Base-by-base conservation (phyloP, 2,329 filamentous ascomycete species). In the Botryosphaeria dothidea region DNA sequence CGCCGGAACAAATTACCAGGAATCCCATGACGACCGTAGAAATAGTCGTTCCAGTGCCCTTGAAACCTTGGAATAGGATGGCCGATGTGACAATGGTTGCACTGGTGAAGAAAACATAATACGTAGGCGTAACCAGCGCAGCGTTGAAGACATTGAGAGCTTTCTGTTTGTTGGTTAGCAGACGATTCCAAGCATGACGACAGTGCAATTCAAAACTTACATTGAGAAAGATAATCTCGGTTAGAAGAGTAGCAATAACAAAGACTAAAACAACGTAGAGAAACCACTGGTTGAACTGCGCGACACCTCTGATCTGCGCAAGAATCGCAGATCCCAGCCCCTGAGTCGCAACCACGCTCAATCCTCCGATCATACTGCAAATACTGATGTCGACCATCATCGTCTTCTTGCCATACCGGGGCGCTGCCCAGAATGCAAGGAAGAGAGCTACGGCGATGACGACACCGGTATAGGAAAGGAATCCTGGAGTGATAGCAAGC, bases 381-480 rank as follows among this genome's bases (percentile, higher is more conserved):
- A 99, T 94, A 71, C 90, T 93, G 70, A 99, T 88, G 79, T 99
- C 98, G 36, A 98, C 93, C 77, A 99, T 85, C 95, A 99, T 98
- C 73, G 91, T 94, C 84, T 92, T 94, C 81, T 96, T 97, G 56
- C 93, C 95, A 75, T 94, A 99, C 72, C 90, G 86, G 17, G 95
- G 95, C 0, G 88, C 95, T 46, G 87, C 89, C 85, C 90, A 98
- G 54, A 95, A 79, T 0, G 92, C 92, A 38, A 91, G 87, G 67
- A 93, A 85, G 11, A 81, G 71, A 66, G 88, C 90, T 0, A 88
- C 92, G 25, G 95, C 73, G 38, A 98, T 85, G 68, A 98, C 85
- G 52, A 97, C 84, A 36, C 93, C 94, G 0, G 92, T 86, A 75
- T 95, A 99, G 49, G 84, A 85, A 68, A 98, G 81, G 73, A 98